phyloP scores from a whole-genome alignment of 2,329 filamentous ascomycete species.

The Neofusicoccum kwambonambiense region DNA sequence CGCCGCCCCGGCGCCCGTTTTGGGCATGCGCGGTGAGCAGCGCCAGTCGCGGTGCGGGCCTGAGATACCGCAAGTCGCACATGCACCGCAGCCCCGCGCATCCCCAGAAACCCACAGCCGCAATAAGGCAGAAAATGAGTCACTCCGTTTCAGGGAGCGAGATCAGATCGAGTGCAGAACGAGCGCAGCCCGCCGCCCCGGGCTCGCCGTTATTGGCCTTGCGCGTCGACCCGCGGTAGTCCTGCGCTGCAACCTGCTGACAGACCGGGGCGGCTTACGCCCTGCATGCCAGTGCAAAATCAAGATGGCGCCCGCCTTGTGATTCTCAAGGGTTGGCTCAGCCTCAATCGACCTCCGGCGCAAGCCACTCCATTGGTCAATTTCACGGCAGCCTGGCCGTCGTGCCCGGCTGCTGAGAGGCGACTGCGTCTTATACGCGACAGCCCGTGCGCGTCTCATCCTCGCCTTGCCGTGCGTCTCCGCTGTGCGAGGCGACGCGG shows the following conservation, averaged over 20 bases:
- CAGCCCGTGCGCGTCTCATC: conserved; percentile 2
- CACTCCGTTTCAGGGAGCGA: conserved; percentile 9
- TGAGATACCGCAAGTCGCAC: neutral
- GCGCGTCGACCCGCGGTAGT: neutral
- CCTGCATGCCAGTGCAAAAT: neutral
- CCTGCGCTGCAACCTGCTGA: conserved; percentile 1
- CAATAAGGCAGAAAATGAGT: conserved; percentile 4
- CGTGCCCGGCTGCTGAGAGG: neutral
- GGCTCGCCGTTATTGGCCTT: neutral
- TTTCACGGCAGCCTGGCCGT: neutral
- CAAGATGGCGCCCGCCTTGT: neutral
- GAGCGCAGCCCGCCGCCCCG: neutral
- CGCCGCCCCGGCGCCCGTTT: neutral
- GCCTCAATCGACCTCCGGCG: neutral
- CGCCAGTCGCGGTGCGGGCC: neutral
- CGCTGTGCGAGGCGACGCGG: neutral
- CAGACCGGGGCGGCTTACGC: neutral
- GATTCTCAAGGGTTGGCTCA: neutral
- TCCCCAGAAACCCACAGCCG: neutral
- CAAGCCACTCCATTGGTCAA: neutral
- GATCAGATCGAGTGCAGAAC: conserved; percentile 2
- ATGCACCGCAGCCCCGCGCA: neutral
- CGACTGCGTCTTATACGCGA: neutral
- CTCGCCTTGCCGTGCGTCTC: neutral
- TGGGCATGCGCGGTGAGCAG: neutral